Base-by-base conservation (phyloP, 331 rosid genomes). In the Saraca asoca region DNA sequence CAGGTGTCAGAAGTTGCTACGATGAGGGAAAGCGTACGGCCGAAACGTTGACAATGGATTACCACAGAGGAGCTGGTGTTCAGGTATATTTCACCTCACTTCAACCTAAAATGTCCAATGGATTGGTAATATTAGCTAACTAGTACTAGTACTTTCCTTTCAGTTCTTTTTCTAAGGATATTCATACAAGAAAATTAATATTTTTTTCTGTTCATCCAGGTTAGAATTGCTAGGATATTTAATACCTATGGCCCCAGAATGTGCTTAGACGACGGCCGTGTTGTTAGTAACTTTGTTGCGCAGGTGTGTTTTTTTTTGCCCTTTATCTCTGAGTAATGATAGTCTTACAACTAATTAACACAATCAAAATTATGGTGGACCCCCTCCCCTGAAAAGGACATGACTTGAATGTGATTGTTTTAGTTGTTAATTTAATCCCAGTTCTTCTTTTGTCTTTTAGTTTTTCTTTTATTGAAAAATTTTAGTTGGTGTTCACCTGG, bases 261-360 rank as follows among this genome's bases (percentile, higher is more conserved):
- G 97, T 91, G 97, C 87, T 79, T 91, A 16, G 97, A 91, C 51
- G 97, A 91, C 63, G 97, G 97, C 7, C 97, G 97, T 65, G 97
- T 91, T 13, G 97, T 88, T 33, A 91, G 97, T 63, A 91, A 91
- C 78, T 91, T 91, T 52, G 97, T 91, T 63, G 97, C 97, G 54
- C 96, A 91, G 95, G 97, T 87, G 49, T 16, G 52, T 33, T 13
- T 51, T 16, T 24, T 46, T 57, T 57, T 12, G 53, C 37, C 3
- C 9, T 45, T 53, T 13, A 6, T 34, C 48, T 41, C 39, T 9
- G 16, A 2, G 13, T 49, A 15, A 50, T 51, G 0, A 18, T 49
- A n/a, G 7, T 14, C 16, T 10, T 11, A 43, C 5, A 7, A 43
- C 33, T n/a, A 24, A 24, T 24, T 24, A 24, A 24, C 31, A 3